phyloP scores from a whole-genome alignment of 371 early-diverging fungal genomes.

The Mortierella sp. region DNA sequence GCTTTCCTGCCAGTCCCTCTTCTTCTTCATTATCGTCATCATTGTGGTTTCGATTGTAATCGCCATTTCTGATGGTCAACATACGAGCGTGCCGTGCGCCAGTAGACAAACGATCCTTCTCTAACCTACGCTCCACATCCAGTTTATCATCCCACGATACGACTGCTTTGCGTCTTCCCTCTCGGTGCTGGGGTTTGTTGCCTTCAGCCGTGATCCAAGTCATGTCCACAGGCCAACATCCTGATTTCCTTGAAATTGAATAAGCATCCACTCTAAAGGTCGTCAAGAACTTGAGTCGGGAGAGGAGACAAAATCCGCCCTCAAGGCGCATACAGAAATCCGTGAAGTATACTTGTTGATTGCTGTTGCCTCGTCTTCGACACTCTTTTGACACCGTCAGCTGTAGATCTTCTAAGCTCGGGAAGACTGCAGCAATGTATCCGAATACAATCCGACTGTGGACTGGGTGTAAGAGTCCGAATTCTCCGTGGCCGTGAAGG shows the following conservation, averaged over 20 bases:
- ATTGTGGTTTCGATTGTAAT: not conserved
- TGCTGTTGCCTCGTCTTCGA: not conserved
- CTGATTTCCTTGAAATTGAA: not conserved
- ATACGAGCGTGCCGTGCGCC: not conserved
- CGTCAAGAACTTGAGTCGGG: not conserved
- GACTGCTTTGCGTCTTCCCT: not conserved
- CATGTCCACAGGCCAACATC: constrained; percentile 2
- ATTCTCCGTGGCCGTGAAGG: not conserved
- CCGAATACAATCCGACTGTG: not conserved
- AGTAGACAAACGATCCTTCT: not conserved
- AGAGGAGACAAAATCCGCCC: not conserved
- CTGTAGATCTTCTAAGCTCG: not conserved
- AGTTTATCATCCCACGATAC: not conserved
- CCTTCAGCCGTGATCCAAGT: not conserved
- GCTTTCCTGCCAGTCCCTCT: not conserved
- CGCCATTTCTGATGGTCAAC: not conserved
- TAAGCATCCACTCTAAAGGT: not conserved
- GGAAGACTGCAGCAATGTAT: not conserved
- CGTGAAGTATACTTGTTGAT: not conserved
- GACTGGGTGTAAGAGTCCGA: not conserved
- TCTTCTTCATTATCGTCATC: not conserved
- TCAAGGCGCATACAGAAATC: not conserved
- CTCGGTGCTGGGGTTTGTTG: not conserved
- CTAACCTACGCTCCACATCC: not conserved
- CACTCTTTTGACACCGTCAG: not conserved